Evolutionary conservation across 257 asterid species (phyloP), one percentile per base, ranked within the genome.

Genomic region (Cruciata laevipes): DNA sequence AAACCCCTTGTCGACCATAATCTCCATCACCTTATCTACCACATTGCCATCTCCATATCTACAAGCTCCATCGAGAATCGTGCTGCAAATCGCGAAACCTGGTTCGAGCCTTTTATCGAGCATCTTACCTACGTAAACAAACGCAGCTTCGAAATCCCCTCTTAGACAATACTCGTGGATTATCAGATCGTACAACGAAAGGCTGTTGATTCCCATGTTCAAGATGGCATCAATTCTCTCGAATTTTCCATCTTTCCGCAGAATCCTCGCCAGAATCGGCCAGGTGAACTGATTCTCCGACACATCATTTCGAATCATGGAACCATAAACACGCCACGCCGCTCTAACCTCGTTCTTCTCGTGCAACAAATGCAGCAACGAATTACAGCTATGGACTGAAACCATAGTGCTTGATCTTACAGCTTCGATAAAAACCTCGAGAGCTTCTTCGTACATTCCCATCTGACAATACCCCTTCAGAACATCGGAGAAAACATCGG

Each of bases 11-110:
- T 77, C 81, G 30, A 63, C 70, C 90, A 91, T 83, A 44, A 71
- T 18, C 59, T 71, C 61, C 42, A 78, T 60, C 10, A 82, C 75
- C 63, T 44, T 78, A 21, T 81, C 86, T 49, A 82, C 71, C 74
- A 87, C 81, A 71, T 80, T 27, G 5, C n/a, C 57, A 67, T 84
- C 63, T 42, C 47, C 77, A 79, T 72, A 68, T 63, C 71, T 85
- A 69, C 94, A 89, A 70, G 95, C 96, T 55, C 95, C 96, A 51
- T 91, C 91, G 27, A 91, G 85, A 66, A 91, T 75, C 21, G 89
- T 80, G 69, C 89, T 78, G 52, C 80, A 83, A 58, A 89, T 78
- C 53, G 73, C 60, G 69, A 89, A 80, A 65, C 83, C 64, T 0
- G 94, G 86, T 70, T 80, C 76, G 17, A 84, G 64, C 61, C 70